These are phyloP conservation scores for Trichoderma afroharzianum DNA, from an alignment of 2,329 filamentous ascomycete genomes.

Conservation along the genomic window DNA sequence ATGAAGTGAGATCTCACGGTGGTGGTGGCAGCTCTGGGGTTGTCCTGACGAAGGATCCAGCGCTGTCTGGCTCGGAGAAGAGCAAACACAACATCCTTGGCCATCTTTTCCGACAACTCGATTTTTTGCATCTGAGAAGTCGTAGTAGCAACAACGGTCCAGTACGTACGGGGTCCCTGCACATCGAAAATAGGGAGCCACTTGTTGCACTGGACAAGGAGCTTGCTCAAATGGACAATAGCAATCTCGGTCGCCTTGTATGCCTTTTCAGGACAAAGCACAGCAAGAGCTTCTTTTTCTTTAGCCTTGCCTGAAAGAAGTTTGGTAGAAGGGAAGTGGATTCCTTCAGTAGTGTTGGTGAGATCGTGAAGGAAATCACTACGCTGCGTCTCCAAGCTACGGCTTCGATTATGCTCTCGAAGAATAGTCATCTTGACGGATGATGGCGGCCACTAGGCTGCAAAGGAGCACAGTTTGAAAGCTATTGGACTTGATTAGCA, in stretches of 20 bases:
- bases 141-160: neutral
- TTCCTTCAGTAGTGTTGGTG: constrained; percentile 11
- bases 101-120: neutral
- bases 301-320: neutral
- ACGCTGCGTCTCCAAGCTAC: constrained; percentile 13
- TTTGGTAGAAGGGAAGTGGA: neutral
- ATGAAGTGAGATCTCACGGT: neutral
- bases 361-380: constrained; percentile 1
- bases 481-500: neutral
- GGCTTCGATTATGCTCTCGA: neutral
- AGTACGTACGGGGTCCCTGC: neutral
- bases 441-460: neutral
- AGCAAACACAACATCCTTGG: constrained; percentile 1
- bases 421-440: neutral
- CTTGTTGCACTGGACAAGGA: constrained; percentile 12
- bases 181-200: neutral
- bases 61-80: constrained; percentile 20
- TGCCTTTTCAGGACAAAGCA: constrained; percentile 1
- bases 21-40: neutral
- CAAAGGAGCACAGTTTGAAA: neutral
- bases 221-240: neutral
- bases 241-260: neutral
- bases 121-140: neutral
- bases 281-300: neutral
- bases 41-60: constrained; percentile 10